A percentile compares a stretch with the other conserved stretches of the same genome.
Conservation (phyloP, 1,284 basidiomycete species). For the Sanghuangporus weigelae region DNA sequence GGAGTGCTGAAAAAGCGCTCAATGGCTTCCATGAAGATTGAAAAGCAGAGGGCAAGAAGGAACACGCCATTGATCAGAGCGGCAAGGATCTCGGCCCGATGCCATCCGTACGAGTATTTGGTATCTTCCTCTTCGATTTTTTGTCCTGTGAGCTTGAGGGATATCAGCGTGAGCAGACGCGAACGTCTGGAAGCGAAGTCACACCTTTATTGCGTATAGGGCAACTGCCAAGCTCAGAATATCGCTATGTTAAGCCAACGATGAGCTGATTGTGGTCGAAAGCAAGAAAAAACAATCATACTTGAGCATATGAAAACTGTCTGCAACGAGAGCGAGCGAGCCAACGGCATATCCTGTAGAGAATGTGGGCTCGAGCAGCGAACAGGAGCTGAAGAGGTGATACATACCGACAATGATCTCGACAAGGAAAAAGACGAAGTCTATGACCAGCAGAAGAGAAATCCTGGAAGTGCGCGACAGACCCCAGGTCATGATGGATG, state of each 20-base stretch:
- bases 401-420: constrained; percentile 78
- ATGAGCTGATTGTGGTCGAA: constrained; percentile 5
- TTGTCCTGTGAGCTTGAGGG: constrained; percentile 47
- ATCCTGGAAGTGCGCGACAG: constrained; percentile 76
- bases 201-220: constrained; percentile 92
- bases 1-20: constrained; percentile 84
- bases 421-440: constrained; percentile 88
- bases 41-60: constrained; percentile 92
- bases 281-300: constrained; percentile 32
- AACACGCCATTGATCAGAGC: constrained; percentile 97
- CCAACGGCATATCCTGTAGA: constrained; percentile 84
- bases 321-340: constrained; percentile 92
- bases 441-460: constrained; percentile 77
- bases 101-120: constrained; percentile 93
- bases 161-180: constrained; percentile 12
- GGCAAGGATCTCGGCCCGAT: constrained; percentile 96
- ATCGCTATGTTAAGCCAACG: constrained; percentile 50
- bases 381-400: constrained; percentile 6
- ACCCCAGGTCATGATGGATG: constrained; percentile 31
- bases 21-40: constrained; percentile 91
- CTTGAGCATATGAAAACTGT: constrained; percentile 99
- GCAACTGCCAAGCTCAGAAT: constrained; percentile 94
- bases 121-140: constrained; percentile 27
- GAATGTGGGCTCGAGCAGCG: background rate
- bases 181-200: constrained; percentile 18